Base-by-base conservation (phyloP, 2,329 filamentous ascomycete genomes). In the Colletotrichum sp. region DNA sequence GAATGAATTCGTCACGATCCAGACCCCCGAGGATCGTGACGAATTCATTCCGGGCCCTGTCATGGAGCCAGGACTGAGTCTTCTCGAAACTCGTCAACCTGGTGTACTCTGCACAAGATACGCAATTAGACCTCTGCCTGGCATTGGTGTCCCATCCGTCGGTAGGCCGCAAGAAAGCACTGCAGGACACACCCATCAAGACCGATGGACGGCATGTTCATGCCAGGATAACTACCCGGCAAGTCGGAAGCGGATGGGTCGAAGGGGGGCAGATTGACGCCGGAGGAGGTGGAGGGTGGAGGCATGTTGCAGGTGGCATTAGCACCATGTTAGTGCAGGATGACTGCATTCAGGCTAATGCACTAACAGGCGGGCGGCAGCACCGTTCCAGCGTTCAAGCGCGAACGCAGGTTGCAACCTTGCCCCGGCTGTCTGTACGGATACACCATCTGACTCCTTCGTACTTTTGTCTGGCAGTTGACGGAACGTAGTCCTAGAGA, bases 231-330 rank as follows among this genome's bases (percentile, higher is more conserved):
- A 14, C 43, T 62, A 68, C 32, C 63, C 73, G 48, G 70, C 56
- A 48, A 73, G 48, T 62, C 69, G 71, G 71, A 70, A 59, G 72
- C 72, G 72, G 56, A 72, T 72, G 70, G 70, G 64, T 58, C 55
- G 61, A 26, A 30, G 32, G 32, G 58, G 56, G 30, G 43, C 32
- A 63, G 21, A 12, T 58, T 38, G 18, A 38, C 61, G 34, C 32
- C 69, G 32, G 38, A 28, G 43, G 62, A 18, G 61, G 61, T 43
- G n/a, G 43, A 58, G 34, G 58, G 26, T n/a, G 59, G 34, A 56
- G 61, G 67, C 43, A 36, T 18, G 28, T 30, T 68, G 64, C 56
- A 63, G 69, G 56, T 48, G 18, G 58, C 63, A 68, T 68, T 61
- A 62, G 68, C 56, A 38, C 28, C 58, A 32, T 73, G 69, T 73